Base-by-base conservation (phyloP, 2,329 filamentous ascomycete genomes). In the Penicillium olsonii region DNA sequence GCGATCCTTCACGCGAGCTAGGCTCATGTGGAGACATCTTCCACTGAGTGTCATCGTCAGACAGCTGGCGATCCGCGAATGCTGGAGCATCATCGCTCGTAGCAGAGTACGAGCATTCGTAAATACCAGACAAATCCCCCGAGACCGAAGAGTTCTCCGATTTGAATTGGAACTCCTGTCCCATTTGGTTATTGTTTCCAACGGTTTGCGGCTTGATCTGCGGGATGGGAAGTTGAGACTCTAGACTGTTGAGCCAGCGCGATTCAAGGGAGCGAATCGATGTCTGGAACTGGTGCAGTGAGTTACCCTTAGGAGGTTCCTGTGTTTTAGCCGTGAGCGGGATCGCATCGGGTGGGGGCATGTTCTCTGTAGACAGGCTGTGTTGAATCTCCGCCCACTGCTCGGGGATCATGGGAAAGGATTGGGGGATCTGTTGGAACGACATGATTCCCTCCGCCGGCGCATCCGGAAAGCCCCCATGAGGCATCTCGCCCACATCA, bases 141-240 rank as follows among this genome's bases (percentile, higher is more conserved):
- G 68, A 65, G n/a, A 68, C 63, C 0, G 69, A 71, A 19, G 69
- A 69, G 46, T 59, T 70, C 40, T 70, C 68, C 0, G 69, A 70
- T 49, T 65, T 66, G 45, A 63, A 66, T 22, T 69, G 65, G 33
- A 67, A 65, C n/a, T 70, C 68, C n/a, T 59, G 56, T 6, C 46
- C 56, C 10, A 45, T 53, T 18, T 47, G 55, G 14, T 54, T 48
- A 17, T 62, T 60, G 18, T 57, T 55, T 10, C 50, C 45, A 5
- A 57, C 42, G 5, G 60, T 50, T 22, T 64, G 50, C 2, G 64
- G 57, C 1, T 65, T 56, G 19, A 61, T 59, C 56, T 65, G 59
- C 14, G 64, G 61, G 10, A 62, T 56, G 4, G 67, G 65, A 5
- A 69, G 42, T 40, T 68, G 68, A 2, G 66, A 62, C 47, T 69